Conservation (phyloP, 2,329 filamentous ascomycete species). For the Phaeosphaeria sp. region DNA sequence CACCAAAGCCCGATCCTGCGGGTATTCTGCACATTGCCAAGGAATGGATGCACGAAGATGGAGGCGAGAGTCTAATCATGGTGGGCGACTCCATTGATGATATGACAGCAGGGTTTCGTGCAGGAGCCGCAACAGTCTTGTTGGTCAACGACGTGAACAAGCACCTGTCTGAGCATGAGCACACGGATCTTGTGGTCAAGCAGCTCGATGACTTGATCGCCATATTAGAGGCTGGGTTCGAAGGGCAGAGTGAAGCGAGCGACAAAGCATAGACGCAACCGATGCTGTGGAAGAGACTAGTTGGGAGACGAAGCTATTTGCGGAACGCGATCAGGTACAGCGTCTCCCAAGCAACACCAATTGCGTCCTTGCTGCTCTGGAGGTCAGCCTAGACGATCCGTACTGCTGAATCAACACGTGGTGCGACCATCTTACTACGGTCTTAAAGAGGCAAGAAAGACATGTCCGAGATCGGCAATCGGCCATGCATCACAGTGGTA, state of each 20-base stretch:
- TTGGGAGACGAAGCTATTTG: not conserved
- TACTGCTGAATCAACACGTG: not conserved
- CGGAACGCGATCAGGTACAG: conserved; percentile 1
- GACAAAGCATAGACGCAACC: conserved; percentile 34
- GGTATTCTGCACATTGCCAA: conserved; percentile 86
- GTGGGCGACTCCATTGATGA: conserved; percentile 79
- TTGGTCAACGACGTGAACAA: conserved; percentile 82
- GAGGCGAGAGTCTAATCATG: conserved; percentile 58
- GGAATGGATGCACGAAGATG: conserved; percentile 66
- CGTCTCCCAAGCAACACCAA: conserved; percentile 14
- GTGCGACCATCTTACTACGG: not conserved
- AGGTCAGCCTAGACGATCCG: not conserved
- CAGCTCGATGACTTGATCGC: conserved; percentile 76
- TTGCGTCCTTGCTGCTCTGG: not conserved
- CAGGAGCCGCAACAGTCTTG: conserved; percentile 89
- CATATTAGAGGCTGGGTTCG: conserved; percentile 77
- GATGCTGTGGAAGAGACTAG: conserved; percentile 25
- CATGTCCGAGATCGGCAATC: not conserved
- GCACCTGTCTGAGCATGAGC: conserved; percentile 71
- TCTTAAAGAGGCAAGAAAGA: not conserved
- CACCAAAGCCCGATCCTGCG: conserved; percentile 85
- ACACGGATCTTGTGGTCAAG: conserved; percentile 77
- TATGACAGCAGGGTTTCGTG: conserved; percentile 82
- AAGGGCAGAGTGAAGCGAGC: conserved; percentile 53
- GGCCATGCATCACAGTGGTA: not conserved